Conservation (phyloP, 2,329 filamentous ascomycete species). For the Talaromyces atroroseus region DNA sequence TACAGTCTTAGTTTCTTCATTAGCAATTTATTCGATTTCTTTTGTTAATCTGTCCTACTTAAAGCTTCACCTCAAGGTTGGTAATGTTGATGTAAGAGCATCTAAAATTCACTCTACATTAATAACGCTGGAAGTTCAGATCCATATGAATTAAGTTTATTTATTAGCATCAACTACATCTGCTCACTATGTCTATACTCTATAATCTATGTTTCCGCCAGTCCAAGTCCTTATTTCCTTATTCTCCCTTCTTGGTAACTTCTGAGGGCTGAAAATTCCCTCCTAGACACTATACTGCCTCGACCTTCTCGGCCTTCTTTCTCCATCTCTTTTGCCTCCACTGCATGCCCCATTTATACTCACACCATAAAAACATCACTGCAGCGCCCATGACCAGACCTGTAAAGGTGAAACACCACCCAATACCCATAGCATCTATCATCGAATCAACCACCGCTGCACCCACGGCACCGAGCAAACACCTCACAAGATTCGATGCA, state of each 20-base stretch:
- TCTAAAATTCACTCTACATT: too few species aligned
- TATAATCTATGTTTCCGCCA: too few species aligned
- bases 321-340: conserved; percentile 22
- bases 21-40: conserved; percentile 12
- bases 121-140: background rate
- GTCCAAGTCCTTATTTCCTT: too few species aligned
- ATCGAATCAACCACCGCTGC: conserved; percentile 32
- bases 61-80: too few species aligned
- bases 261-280: too few species aligned
- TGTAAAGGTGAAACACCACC: conserved; percentile 36
- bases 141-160: background rate
- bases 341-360: conserved; percentile 21
- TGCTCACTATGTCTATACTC: too few species aligned
- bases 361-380: conserved; percentile 26
- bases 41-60: background rate
- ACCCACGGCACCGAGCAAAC: conserved; percentile 31
- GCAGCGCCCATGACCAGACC: conserved; percentile 30
- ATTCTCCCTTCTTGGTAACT: too few species aligned
- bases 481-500: conserved; percentile 33
- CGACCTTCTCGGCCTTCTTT: conserved; percentile 1
- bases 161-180: background rate
- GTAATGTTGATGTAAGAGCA: too few species aligned
- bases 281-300: background rate
- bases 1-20: conserved; percentile 14
- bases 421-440: conserved; percentile 29